Base-by-base conservation (phyloP, 352 stramenopile genomes). In the Bremia lactucae region DNA sequence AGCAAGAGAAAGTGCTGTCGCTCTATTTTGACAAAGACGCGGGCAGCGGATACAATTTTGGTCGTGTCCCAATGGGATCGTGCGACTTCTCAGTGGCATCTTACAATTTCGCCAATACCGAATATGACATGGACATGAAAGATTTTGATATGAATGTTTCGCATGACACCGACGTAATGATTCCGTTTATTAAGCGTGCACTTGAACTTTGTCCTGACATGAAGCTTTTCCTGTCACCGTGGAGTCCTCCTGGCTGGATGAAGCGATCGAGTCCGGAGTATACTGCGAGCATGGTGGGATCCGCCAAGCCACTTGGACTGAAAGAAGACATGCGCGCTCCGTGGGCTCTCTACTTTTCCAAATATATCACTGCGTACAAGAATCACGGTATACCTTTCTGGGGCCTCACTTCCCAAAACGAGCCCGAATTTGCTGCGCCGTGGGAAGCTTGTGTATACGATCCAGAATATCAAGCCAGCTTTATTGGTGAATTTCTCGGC, bases 331-430 rank as follows among this genome's bases (percentile, higher is more conserved):
- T 81, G 18, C 65, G 78, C 4, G 46, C 57, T 15, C 51, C 86
- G 6, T 95, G 81, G 84, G 88, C 87, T 2, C 49, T 87, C 6
- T 96, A 96, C 59, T 95, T 96, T 59, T 90, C 81, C 46, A 90
- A 89, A 52, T 97, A 95, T 42, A 91, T 96, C 38, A 65, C 62
- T 18, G 87, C 83, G 14, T 97, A 97, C 68, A 88, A 92, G 50
- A 49, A 72, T 4, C 60, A 86, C 19, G 78, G 72, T 4, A 72
- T 96, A 13, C 11, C 59, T 8, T 88, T 96, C 40, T 96, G 85
- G 85, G 84, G 79, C 2, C 52, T 96, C 24, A 89, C 85, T 10
- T 74, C 85, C 4, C 87, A 96, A 53, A 96, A 96, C 52, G 87
- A 97, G 44, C 83, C 87, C 4, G 66, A 95, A 48, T 80, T 75